Conservation (phyloP, 78 protist species). For the Speleostelium caveatum region DNA sequence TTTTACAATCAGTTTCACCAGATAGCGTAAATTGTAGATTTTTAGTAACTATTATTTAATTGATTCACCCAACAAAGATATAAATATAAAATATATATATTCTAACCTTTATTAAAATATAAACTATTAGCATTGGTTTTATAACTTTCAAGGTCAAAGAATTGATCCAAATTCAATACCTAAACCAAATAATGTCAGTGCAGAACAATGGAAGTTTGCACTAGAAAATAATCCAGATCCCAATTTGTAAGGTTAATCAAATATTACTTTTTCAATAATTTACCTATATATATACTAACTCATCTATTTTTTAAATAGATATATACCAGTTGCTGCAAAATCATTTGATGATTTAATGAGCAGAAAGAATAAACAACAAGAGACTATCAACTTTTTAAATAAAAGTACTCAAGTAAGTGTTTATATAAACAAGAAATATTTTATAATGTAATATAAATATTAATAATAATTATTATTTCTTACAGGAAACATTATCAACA, state of each 20-base stretch:
- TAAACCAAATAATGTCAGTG: slow-evolving; percentile 48
- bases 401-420: slow-evolving; percentile 23
- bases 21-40: slow-evolving; percentile 47
- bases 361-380: slow-evolving; percentile 52
- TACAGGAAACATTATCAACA: slow-evolving; percentile 27
- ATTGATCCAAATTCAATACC: slow-evolving; percentile 47
- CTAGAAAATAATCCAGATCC: slow-evolving; percentile 62
- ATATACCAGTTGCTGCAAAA: slow-evolving; percentile 50
- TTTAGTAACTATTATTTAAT: slow-evolving; percentile 21
- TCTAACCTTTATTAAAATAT: background rate
- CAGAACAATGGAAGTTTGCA: slow-evolving; percentile 52
- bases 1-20: slow-evolving; percentile 39
- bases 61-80: background rate
- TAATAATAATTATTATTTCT: too few relatives aligned
- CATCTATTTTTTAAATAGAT: background rate
- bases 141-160: slow-evolving; percentile 39
- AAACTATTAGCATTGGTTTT: slow-evolving; percentile 46
- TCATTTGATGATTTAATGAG: slow-evolving; percentile 54
- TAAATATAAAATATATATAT: background rate
- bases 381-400: slow-evolving; percentile 9
- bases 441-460: background rate
- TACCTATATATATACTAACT: background rate
- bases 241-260: background rate
- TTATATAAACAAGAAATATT: too few relatives aligned
- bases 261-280: background rate